Evolutionary conservation across 2,329 filamentous ascomycete species (phyloP), one percentile per base, ranked within the genome.

Genomic region (Scedosporium minutisporum): DNA sequence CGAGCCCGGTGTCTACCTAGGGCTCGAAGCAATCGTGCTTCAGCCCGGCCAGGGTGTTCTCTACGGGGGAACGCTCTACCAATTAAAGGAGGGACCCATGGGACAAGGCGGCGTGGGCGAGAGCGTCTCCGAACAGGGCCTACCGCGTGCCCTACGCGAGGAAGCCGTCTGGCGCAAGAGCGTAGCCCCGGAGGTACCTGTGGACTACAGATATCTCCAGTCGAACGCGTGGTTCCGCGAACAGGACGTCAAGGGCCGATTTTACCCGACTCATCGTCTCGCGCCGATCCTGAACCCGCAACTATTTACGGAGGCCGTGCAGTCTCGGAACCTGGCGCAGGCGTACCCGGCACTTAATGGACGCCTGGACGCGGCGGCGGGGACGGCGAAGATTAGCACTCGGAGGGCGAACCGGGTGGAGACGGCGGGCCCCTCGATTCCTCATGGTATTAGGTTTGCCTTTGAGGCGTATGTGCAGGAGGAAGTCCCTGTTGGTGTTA

Each of bases 231-330:
- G 76, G 55, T 69, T 82, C 21, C 76, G 78, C 65, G 82, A 84
- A 67, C 68, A 69, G 14, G 74, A 75, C 23, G 75, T 85, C 60
- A 75, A 77, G 63, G 83, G 83, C 60, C 76, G 83, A n/a, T 85
- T 85, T 72, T 85, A 86, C 71, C 79, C 82, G 16, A 80, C 80
- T n/a, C 72, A 78, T 63, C 75, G 77, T 63, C 74, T 86, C 42
- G 79, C 83, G 71, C 76, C 77, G 16, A 77, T 84, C 62, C 72
- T 84, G 61, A 75, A 80, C 48, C 73, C 74, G 9, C 68, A 67
- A 1, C 71, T 69, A 4, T 77, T 76, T 63, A 70, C 77, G 48
- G 69, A 70, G 4, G 73, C 75, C 16, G 65, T 78, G 41, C 58
- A 62, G 10, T 61, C 63, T 41, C 62, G 63, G 33, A 57, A 60